Evolutionary conservation across 768 basidiomycete species (phyloP), one percentile per base, ranked within the genome.

Genomic region (Saitozyma podzolica): DNA sequence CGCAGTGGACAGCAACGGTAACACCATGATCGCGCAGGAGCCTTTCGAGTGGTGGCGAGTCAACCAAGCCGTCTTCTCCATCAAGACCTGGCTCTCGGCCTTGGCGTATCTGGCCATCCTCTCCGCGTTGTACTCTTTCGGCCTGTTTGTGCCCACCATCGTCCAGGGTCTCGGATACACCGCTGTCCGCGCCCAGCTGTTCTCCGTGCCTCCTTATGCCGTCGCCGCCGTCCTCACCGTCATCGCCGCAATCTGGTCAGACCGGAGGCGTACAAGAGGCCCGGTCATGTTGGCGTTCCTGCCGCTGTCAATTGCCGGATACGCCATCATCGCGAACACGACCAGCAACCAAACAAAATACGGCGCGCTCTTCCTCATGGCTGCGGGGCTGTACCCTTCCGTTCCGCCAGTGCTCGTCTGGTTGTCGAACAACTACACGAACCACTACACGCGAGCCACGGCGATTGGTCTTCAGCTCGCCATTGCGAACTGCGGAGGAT

Each of bases 221-320:
- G 66, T 74, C 48, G 72, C 70, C 9, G 69, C 71, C 43, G 48
- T 61, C 40, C 40, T 66, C 8, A 69, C 64, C 40, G 66, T 72
- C 55, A 40, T 60, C 47, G 71, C 69, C 3, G 65, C 71, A 7
- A 67, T 48, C 43, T 59, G 61, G 11, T 73, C 71, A 6, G 71
- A 73, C 57, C 62, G 64, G n/a, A 61, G 59, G 54, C 60, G 63
- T 43, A 65, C 66, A 51, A 45, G 71, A 54, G 71, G 71, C 17
- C 71, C 71, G 7, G 58, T 72, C 61, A 72, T 72, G 68, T 65
- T 72, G 40, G 48, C 56, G 16, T 72, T 72, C 71, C 57, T 72
- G n/a, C 71, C 71, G 2, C 66, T 72, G 2, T 65, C 65, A 0
- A 67, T 72, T 58, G 63, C 65, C 29, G 71, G 71, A 7, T 72